Percentiles rank a stretch among this genome's conserved stretches.
Evolutionary conservation across 371 early-diverging fungal genomes (phyloP).

Genomic region (Lichtheimia ornata): DNA sequence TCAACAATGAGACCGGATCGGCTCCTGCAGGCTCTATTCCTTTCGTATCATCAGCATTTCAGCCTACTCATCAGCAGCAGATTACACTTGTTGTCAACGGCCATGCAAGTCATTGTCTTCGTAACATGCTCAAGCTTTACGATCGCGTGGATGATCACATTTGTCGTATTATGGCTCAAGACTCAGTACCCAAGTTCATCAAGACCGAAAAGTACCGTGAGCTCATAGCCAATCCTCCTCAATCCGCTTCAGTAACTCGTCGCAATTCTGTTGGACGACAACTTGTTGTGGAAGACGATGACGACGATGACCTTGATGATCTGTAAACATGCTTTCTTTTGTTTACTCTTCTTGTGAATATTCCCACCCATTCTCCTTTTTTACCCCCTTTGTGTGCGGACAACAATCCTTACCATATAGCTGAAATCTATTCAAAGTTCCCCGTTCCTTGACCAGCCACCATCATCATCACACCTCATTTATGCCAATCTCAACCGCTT

Average conservation of each 20-base stretch:
- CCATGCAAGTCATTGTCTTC: constrained; percentile 31
- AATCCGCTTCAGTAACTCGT: not conserved
- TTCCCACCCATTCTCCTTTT: constrained; percentile 1
- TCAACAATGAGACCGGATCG: not conserved
- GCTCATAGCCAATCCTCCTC: constrained; percentile 11
- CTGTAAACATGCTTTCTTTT: not conserved
- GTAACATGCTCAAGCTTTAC: constrained; percentile 54
- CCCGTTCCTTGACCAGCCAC: no score
- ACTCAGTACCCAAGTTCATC: constrained; percentile 76
- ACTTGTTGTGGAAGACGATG: no score
- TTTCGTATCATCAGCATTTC: constrained; percentile 28
- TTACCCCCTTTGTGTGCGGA: not conserved
- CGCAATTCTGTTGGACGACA: constrained; percentile 5
- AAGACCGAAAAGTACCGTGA: constrained; percentile 64
- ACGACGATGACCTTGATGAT: not conserved
- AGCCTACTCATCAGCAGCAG: constrained; percentile 22
- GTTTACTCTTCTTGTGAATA: not conserved
- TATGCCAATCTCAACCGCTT: no score
- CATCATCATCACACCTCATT: no score
- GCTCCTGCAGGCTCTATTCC: constrained; percentile 30
- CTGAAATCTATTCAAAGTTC: not conserved
- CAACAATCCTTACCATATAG: not conserved
- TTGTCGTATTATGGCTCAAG: constrained; percentile 74
- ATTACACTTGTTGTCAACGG: constrained; percentile 34
- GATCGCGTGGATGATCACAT: constrained; percentile 69